Conservation (phyloP, 352 stramenopile genomes). For the Phytophthora pisi region DNA sequence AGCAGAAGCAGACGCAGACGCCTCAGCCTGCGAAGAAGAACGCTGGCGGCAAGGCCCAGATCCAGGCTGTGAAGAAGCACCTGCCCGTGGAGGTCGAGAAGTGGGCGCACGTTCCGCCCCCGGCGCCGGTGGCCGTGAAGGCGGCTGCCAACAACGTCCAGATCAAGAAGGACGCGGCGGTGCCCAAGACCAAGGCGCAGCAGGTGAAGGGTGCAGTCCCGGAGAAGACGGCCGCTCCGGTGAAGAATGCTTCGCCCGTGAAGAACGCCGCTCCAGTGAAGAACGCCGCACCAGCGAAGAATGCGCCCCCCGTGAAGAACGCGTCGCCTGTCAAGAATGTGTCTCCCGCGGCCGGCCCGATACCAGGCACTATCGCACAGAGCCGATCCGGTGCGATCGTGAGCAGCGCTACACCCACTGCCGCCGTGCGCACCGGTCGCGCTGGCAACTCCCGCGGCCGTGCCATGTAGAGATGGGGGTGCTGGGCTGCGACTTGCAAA, state of each 20-base stretch:
- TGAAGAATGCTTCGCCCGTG: slow-evolving; percentile 3
- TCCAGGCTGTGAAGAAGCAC: slow-evolving; percentile 12
- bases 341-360: background rate
- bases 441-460: background rate
- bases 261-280: slow-evolving; percentile 8
- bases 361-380: background rate
- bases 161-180: background rate
- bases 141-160: background rate
- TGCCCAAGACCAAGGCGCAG: background rate
- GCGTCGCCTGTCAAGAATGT: background rate
- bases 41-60: background rate
- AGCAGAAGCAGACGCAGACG: slow-evolving; percentile 5
- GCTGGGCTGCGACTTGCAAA: background rate
- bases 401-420: background rate
- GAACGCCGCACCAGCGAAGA: slow-evolving; percentile 8
- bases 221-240: background rate
- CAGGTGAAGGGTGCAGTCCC: background rate
- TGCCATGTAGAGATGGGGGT: background rate
- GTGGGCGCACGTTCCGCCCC: slow-evolving; percentile 3
- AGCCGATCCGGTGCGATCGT: slow-evolving; percentile 3
- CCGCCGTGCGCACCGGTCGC: background rate
- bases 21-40: slow-evolving; percentile 4
- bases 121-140: slow-evolving; percentile 7
- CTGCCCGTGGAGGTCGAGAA: slow-evolving; percentile 7
- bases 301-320: background rate